A percentile compares a stretch with the other conserved stretches of the same genome.
These are phyloP conservation scores for Carex pumila DNA, from an alignment of 176 grass and related monocot species.

Conservation along the genomic window DNA sequence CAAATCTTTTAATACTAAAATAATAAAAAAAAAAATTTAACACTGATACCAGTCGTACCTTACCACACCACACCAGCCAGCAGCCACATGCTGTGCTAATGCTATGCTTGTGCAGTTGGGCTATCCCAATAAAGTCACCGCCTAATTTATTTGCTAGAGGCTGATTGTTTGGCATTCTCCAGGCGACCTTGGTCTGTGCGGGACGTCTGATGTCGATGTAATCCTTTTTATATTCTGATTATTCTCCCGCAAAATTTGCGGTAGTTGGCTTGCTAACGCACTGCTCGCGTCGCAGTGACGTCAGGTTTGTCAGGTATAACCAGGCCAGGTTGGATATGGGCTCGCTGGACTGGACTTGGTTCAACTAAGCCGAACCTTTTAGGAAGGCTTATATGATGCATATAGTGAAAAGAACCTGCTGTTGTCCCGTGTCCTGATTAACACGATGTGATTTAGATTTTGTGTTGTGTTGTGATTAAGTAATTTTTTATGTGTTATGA, in stretches of 20 bases:
- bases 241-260: neutral
- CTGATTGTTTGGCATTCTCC: neutral
- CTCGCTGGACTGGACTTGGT: neutral
- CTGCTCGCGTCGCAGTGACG: neutral
- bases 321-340: neutral
- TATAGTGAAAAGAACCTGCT: too few species aligned
- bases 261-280: neutral
- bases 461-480: too few species aligned
- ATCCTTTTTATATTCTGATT: neutral
- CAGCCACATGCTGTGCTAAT: neutral
- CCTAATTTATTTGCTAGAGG: conserved; percentile 13
- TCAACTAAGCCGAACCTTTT: neutral
- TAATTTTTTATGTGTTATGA: too few species aligned
- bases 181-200: conserved; percentile 19
- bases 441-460: too few species aligned
- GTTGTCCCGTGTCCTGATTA: too few species aligned
- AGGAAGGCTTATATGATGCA: neutral
- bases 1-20: neutral
- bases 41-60: too few species aligned
- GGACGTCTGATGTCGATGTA: neutral
- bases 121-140: conserved; percentile 16
- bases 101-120: neutral
- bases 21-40: neutral
- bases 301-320: neutral
- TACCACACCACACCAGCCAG: neutral